Conservation (phyloP, 2,329 filamentous ascomycete genomes). For the Harringtonia lauricola region DNA sequence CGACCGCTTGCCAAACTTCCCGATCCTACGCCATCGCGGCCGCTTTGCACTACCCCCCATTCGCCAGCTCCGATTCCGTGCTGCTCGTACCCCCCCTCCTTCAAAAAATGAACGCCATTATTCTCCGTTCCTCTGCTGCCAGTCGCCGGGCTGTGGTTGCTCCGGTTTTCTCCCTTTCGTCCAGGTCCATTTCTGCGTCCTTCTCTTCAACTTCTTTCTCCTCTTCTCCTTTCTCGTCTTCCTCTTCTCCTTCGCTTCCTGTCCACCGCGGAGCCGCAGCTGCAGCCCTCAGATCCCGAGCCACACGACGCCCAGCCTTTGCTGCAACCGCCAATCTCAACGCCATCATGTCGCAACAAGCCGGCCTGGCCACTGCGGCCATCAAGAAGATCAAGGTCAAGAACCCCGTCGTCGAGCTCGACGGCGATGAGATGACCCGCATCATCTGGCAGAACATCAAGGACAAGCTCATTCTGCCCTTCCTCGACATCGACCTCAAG, state of each 20-base stretch:
- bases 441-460: slow-evolving; percentile 99
- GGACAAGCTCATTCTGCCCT: slow-evolving; percentile 95
- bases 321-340: slow-evolving; percentile 14
- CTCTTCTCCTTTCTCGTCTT: slow-evolving; percentile 2
- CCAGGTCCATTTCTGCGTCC: slow-evolving; percentile 5
- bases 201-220: slow-evolving; percentile 5
- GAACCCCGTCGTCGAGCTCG: slow-evolving; percentile 96
- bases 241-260: slow-evolving; percentile 2
- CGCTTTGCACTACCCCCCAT: background rate
- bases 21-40: background rate
- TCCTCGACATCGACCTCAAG: slow-evolving; percentile 95
- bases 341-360: slow-evolving; percentile 36
- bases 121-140: slow-evolving; percentile 8
- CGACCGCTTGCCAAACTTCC: background rate
- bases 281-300: background rate
- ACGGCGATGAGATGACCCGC: slow-evolving; percentile 92
- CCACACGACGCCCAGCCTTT: background rate
- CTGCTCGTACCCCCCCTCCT: background rate
- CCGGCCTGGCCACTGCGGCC: slow-evolving; percentile 8
- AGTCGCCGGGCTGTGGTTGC: slow-evolving; percentile 8
- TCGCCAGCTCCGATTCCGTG: background rate
- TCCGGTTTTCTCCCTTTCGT: slow-evolving; percentile 9
- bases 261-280: slow-evolving; percentile 2
- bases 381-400: slow-evolving; percentile 93
- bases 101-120: slow-evolving; percentile 8